phyloP scores from a whole-genome alignment of 2,329 filamentous ascomycete genomes.

The Colletotrichum filicis region DNA sequence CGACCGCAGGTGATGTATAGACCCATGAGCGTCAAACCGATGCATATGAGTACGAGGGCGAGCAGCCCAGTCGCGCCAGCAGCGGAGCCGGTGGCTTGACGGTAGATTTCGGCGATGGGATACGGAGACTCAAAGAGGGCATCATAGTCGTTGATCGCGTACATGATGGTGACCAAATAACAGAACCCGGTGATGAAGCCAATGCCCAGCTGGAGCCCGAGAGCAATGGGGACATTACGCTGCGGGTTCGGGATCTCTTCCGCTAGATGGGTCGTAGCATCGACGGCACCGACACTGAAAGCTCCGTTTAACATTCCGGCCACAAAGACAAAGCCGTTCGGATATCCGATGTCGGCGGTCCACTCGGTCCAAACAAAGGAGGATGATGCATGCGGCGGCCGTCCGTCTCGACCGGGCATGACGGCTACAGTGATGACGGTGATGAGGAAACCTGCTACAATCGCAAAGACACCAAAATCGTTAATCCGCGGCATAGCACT shows the following conservation, averaged over 20 bases:
- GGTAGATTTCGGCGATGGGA: conserved; percentile 75
- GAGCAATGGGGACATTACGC: conserved; percentile 64
- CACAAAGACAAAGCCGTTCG: conserved; percentile 53
- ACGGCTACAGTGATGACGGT: conserved; percentile 65
- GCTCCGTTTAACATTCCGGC: conserved; percentile 70
- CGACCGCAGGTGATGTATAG: conserved; percentile 52
- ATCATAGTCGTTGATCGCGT: conserved; percentile 67
- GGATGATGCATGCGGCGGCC: conserved; percentile 44
- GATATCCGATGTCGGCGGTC: conserved; percentile 52
- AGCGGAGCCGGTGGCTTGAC: conserved; percentile 63
- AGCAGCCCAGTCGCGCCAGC: conserved; percentile 63
- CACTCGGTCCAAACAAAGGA: conserved; percentile 54
- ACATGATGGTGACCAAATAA: conserved; percentile 66
- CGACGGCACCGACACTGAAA: conserved; percentile 74
- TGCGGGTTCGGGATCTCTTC: conserved; percentile 70
- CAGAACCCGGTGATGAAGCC: conserved; percentile 63
- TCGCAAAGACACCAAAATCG: conserved; percentile 63
- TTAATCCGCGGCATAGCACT: conserved; percentile 62
- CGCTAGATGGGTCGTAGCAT: conserved; percentile 72
- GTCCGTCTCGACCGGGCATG: conserved; percentile 54
- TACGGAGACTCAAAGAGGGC: conserved; percentile 62
- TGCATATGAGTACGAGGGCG: conserved; percentile 50
- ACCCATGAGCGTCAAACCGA: conserved; percentile 48
- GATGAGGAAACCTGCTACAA: conserved; percentile 64
- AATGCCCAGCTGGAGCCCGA: conserved; percentile 60